These are phyloP conservation scores for Apophysomyces trapeziformis DNA, from an alignment of 371 early-diverging fungal species.

Conservation along the genomic window DNA sequence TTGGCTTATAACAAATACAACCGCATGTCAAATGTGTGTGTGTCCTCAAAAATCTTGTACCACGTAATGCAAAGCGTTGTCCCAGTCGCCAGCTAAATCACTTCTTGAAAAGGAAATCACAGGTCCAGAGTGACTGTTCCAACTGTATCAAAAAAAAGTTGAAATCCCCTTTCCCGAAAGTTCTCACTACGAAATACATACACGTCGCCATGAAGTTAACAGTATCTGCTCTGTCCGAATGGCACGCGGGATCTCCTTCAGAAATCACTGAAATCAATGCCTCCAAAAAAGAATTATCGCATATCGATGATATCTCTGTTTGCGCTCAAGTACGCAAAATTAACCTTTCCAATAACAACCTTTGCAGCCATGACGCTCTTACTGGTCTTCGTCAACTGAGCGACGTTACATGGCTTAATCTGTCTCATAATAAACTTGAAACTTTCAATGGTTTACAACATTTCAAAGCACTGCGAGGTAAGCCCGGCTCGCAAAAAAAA, in stretches of 20 bases:
- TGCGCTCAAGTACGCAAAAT: slow-evolving; percentile 72
- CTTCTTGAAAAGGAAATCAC: too few species aligned
- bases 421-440: slow-evolving; percentile 68
- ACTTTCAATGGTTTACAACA: slow-evolving; percentile 63
- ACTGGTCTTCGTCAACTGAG: slow-evolving; percentile 58
- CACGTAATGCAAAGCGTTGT: too few species aligned
- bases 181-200: not conserved
- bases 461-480: slow-evolving; percentile 68
- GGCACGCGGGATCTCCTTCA: slow-evolving; percentile 36
- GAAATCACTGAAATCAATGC: slow-evolving; percentile 57
- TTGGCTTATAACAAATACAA: too few species aligned
- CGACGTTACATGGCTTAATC: slow-evolving; percentile 68
- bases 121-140: too few species aligned
- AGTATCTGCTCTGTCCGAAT: slow-evolving; percentile 42
- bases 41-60: too few species aligned
- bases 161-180: not conserved
- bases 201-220: slow-evolving; percentile 60
- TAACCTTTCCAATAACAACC: slow-evolving; percentile 68
- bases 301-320: slow-evolving; percentile 70
- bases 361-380: slow-evolving; percentile 57
- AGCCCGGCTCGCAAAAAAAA: slow-evolving; percentile 13
- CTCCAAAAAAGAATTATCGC: slow-evolving; percentile 61
- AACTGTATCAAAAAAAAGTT: not conserved
- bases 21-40: too few species aligned
- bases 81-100: too few species aligned